Conservation (phyloP, 441 rosid species). For the Brassica balearica region DNA sequence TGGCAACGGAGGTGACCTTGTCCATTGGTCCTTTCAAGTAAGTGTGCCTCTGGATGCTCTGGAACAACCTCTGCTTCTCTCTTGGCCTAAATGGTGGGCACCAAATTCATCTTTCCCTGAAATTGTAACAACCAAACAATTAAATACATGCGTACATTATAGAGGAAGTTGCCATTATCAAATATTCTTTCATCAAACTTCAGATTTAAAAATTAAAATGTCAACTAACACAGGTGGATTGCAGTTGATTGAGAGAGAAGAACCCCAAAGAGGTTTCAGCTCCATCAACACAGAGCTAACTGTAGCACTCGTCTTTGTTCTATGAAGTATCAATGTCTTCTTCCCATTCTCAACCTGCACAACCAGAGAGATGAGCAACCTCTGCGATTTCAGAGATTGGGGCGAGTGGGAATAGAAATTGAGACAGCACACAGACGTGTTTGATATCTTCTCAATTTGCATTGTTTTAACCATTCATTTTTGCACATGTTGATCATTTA, state of each 20-base stretch:
- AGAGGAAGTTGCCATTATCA: no score
- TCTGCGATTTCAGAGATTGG: constrained; percentile 46
- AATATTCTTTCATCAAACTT: no score
- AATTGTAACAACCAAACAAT: no score
- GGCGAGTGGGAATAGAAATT: neutral
- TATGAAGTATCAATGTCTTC: constrained; percentile 92
- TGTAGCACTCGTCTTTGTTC: constrained; percentile 79
- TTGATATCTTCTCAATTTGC: no score
- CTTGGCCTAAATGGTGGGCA: neutral
- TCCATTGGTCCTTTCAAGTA: neutral
- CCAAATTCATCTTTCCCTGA: no score
- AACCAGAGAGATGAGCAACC: constrained; percentile 63
- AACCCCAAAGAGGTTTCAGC: constrained; percentile 89
- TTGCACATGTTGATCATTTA: no score
- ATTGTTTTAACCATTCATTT: no score
- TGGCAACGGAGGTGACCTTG: neutral
- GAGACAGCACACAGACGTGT: no score
- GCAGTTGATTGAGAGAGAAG: constrained; percentile 62
- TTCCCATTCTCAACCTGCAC: constrained; percentile 85
- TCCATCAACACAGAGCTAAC: constrained; percentile 72
- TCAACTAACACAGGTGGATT: no score
- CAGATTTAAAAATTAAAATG: no score
- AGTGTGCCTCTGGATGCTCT: neutral
- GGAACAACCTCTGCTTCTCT: neutral
- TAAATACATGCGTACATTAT: no score